These are phyloP conservation scores for Capronia epimyces DNA, from an alignment of 2,329 filamentous ascomycete genomes.

Conservation along the genomic window DNA sequence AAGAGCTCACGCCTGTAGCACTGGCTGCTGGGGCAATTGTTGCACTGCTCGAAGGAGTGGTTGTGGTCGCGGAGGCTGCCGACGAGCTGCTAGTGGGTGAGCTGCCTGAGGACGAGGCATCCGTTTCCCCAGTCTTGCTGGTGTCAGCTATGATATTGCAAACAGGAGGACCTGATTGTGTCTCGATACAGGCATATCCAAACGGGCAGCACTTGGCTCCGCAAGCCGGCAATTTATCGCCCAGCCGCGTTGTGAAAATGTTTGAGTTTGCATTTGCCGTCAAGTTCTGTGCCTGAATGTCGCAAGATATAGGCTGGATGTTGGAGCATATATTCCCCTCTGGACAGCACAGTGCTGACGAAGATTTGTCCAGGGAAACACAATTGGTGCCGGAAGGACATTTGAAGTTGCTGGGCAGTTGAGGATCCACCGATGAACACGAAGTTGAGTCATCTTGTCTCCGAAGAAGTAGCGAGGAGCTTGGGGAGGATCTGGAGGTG, in stretches of 20 bases:
- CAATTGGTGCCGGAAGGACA: constrained; percentile 40
- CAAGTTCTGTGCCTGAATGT: constrained; percentile 40
- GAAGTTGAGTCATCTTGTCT: constrained; percentile 19
- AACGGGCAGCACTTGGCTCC: constrained; percentile 43
- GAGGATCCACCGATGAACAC: constrained; percentile 35
- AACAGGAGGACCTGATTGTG: constrained; percentile 5
- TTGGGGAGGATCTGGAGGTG: neutral
- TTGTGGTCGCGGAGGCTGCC: constrained; percentile 13
- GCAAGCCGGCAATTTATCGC: constrained; percentile 39
- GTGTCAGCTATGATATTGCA: constrained; percentile 21
- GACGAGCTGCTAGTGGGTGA: constrained; percentile 17
- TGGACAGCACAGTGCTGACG: constrained; percentile 45
- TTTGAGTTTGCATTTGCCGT: constrained; percentile 35
- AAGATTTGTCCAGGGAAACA: constrained; percentile 39
- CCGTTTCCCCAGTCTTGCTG: constrained; percentile 26
- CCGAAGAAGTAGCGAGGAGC: constrained; percentile 5
- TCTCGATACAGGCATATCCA: constrained; percentile 41
- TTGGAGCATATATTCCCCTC: constrained; percentile 37
- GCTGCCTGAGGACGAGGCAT: constrained; percentile 23
- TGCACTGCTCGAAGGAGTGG: constrained; percentile 21
- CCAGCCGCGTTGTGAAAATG: constrained; percentile 41
- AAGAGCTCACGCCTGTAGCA: constrained; percentile 20
- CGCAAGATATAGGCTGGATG: constrained; percentile 42
- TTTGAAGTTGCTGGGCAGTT: constrained; percentile 41
- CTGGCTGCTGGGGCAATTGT: constrained; percentile 18